phyloP scores from a whole-genome alignment of 306 rosid species.

The Castanea sativa region DNA sequence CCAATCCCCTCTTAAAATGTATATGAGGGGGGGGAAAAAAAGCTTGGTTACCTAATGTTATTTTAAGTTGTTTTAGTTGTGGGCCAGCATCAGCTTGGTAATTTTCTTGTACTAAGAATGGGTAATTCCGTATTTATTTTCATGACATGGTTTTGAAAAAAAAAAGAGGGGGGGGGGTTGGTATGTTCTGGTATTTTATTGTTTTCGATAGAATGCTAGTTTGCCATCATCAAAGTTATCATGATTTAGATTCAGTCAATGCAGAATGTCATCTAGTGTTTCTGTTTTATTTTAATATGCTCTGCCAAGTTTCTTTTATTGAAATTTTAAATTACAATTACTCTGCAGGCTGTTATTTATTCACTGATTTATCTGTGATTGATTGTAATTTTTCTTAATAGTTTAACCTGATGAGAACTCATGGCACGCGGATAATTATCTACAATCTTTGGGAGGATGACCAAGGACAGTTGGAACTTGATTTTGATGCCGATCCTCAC shows the following conservation, averaged over 20 bases:
- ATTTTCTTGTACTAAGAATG: background rate
- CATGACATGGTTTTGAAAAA: background rate
- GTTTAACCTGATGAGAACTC: constrained; percentile 66
- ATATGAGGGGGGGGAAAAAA: too few species aligned
- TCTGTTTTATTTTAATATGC: background rate
- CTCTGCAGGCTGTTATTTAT: background rate
- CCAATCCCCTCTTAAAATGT: too few species aligned
- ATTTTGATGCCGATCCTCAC: constrained; percentile 77
- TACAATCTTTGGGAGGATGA: constrained; percentile 99
- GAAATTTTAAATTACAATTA: background rate
- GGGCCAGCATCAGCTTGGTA: background rate
- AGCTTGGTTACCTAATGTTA: too few species aligned
- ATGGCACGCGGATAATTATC: constrained; percentile 84
- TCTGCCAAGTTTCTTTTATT: background rate
- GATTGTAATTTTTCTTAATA: constrained; percentile 34
- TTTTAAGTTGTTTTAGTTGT: background rate
- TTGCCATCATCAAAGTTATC: background rate
- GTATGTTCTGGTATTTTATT: background rate
- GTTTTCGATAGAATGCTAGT: background rate
- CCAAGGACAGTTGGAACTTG: constrained; percentile 89
- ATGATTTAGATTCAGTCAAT: background rate
- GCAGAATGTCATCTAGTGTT: background rate
- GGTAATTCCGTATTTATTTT: background rate
- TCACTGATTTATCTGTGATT: constrained; percentile 1
- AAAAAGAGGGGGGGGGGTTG: too few species aligned